Evolutionary conservation across 176 grass and related monocot genomes (phyloP).

Genomic region (Musa itinerans): DNA sequence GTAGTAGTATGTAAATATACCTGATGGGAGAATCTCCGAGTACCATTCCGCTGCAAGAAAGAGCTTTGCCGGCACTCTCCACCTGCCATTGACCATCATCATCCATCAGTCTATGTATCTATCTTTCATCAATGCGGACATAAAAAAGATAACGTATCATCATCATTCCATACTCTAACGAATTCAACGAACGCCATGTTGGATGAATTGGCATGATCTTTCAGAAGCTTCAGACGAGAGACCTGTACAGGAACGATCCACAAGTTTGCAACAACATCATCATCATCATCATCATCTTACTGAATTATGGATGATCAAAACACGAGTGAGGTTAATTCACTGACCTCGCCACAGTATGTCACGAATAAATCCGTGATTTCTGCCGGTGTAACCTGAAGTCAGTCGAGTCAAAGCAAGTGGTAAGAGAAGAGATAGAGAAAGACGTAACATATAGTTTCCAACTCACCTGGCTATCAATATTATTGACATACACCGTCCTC

Average conservation of each 20-base stretch:
- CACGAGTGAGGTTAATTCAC: not conserved
- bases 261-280: not conserved
- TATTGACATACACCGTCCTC: constrained; percentile 35
- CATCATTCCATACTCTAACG: constrained; percentile 2
- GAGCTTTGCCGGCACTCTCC: not conserved
- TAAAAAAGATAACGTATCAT: not conserved
- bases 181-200: constrained; percentile 42
- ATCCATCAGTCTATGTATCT: too few relatives aligned
- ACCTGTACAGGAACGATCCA: constrained; percentile 11
- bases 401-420: not conserved
- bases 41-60: not conserved
- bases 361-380: constrained; percentile 26
- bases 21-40: not conserved
- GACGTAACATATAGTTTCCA: not conserved
- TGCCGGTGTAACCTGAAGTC: constrained; percentile 7
- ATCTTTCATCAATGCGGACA: not conserved
- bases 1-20: too few relatives aligned
- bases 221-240: constrained; percentile 12
- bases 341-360: constrained; percentile 24
- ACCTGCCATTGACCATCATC: not conserved
- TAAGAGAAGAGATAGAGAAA: not conserved
- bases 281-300: too few relatives aligned
- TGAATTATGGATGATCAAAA: not conserved
- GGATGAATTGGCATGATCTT: constrained; percentile 7
- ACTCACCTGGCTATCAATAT: constrained; percentile 26